phyloP scores from a whole-genome alignment of 1,284 basidiomycete genomes.

The Inonotus hispidus region DNA sequence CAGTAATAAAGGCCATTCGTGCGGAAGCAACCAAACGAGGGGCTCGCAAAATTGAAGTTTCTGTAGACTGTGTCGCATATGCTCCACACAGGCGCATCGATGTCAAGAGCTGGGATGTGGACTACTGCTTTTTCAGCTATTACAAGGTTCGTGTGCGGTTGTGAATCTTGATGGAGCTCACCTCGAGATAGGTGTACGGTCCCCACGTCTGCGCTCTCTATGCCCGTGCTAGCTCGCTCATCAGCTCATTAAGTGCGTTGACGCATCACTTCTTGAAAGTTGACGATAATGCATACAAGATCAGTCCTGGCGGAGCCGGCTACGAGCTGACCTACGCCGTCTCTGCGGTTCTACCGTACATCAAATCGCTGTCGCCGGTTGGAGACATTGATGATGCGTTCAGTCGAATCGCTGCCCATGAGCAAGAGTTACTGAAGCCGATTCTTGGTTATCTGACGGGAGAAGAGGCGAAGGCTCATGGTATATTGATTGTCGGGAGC shows the following conservation, averaged over 20 bases:
- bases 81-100: slow-evolving; percentile 69
- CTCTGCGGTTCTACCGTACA: slow-evolving; percentile 59
- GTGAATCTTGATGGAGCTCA: neutral
- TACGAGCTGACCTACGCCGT: slow-evolving; percentile 65
- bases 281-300: slow-evolving; percentile 47
- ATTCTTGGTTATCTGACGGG: slow-evolving; percentile 38
- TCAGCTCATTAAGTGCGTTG: slow-evolving; percentile 47
- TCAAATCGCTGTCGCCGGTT: slow-evolving; percentile 50
- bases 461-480: slow-evolving; percentile 40
- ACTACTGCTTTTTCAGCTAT: slow-evolving; percentile 66
- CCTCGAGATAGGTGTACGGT: slow-evolving; percentile 57
- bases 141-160: slow-evolving; percentile 56
- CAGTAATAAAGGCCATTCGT: slow-evolving; percentile 47
- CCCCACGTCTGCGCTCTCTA: slow-evolving; percentile 69
- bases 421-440: slow-evolving; percentile 36
- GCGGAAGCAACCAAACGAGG: slow-evolving; percentile 46
- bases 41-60: slow-evolving; percentile 57
- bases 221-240: slow-evolving; percentile 41
- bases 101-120: slow-evolving; percentile 70
- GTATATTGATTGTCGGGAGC: slow-evolving; percentile 64
- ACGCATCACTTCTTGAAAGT: slow-evolving; percentile 69
- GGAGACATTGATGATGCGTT: slow-evolving; percentile 45
- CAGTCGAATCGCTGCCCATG: slow-evolving; percentile 40
- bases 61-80: slow-evolving; percentile 75
- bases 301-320: slow-evolving; percentile 67